Evolutionary conservation across 176 grass and related monocot genomes (phyloP), one percentile per base, ranked within the genome.

Genomic region (Triticum urartu): DNA sequence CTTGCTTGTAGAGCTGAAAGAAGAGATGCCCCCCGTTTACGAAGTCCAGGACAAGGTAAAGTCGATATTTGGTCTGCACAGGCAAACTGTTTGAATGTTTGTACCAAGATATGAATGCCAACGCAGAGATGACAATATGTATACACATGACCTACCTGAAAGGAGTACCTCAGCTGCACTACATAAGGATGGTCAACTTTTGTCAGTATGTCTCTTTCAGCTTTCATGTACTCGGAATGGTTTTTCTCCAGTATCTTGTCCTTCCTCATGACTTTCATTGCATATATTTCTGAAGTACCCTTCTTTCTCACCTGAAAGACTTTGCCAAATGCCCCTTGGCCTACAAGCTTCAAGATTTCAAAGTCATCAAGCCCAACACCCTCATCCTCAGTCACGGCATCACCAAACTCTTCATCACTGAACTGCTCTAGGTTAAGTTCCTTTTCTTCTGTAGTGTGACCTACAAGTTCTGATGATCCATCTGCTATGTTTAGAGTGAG

Each of bases 251-350:
- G 68, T 71, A 98, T 95, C 76, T 91, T 98, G 79, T 98, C 97
- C 87, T 95, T 98, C 79, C 97, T 90, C 93, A 98, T 89, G 72
- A 98, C 97, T 69, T 98, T 98, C 94, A 98, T 98, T 22, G 97
- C 97, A 80, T 95, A 98, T 64, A 98, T 98, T 80, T 95, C 97
- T 22, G 83, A 85, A 83, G 94, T 94, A 38, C 90, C 89, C 88
- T 94, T 98, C 88, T 95, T 98, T 75, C 83, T 98, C 56, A 98
- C 97, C 84, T 98, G 97, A 87, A 89, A 98, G 42, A 98, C 97
- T 86, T 98, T 98, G 15, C 97, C 97, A 63, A 98, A 98, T 43
- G 97, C 92, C 61, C 97, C 97, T 90, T 95, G 94, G 25, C 94
- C 97, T 5, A 98, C 97, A 75, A 98, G 89, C 68, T 98, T 98